Evolutionary conservation across 495 filamentous ascomycete species (phyloP).

Genomic region (Hypomontagnella submonticulosa): DNA sequence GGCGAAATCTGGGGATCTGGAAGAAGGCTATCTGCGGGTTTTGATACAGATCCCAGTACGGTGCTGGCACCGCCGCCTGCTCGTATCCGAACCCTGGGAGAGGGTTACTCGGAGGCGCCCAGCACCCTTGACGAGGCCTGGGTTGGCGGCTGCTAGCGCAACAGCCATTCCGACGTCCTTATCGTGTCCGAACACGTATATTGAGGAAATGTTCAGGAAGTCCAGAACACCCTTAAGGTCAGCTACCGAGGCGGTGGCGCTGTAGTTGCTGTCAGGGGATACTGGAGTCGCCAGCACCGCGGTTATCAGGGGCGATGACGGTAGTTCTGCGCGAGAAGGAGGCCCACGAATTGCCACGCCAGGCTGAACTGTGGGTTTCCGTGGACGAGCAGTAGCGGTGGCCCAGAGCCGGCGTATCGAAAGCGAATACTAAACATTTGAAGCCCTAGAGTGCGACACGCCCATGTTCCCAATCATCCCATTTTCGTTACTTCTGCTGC

Average conservation of each 20-base stretch:
- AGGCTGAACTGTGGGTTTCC: conserved; percentile 54
- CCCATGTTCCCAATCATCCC: conserved; percentile 51
- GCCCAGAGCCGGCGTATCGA: conserved; percentile 54
- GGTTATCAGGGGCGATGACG: conserved; percentile 56
- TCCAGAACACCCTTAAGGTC: conserved; percentile 54
- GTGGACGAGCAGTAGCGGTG: conserved; percentile 54
- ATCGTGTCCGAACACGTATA: conserved; percentile 52
- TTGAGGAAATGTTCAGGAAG: conserved; percentile 53
- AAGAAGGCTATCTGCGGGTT: conserved; percentile 60
- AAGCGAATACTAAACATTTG: conserved; percentile 56
- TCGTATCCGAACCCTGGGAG: conserved; percentile 57
- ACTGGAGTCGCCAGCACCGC: conserved; percentile 52
- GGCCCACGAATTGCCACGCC: conserved; percentile 66
- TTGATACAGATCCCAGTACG: conserved; percentile 50
- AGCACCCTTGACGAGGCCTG: conserved; percentile 43
- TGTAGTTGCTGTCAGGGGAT: conserved; percentile 51
- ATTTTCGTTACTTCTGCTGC: conserved; percentile 21
- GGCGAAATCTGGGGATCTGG: conserved; percentile 55
- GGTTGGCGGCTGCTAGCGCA: conserved; percentile 50
- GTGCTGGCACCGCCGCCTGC: conserved; percentile 24
- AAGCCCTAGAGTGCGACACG: conserved; percentile 52
- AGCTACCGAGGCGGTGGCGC: conserved; percentile 41
- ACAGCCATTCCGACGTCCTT: conserved; percentile 54
- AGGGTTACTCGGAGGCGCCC: conserved; percentile 50
- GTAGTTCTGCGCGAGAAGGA: conserved; percentile 67